Evolutionary conservation across 495 filamentous ascomycete species (phyloP).

Genomic region (Bryoglossum gracile): DNA sequence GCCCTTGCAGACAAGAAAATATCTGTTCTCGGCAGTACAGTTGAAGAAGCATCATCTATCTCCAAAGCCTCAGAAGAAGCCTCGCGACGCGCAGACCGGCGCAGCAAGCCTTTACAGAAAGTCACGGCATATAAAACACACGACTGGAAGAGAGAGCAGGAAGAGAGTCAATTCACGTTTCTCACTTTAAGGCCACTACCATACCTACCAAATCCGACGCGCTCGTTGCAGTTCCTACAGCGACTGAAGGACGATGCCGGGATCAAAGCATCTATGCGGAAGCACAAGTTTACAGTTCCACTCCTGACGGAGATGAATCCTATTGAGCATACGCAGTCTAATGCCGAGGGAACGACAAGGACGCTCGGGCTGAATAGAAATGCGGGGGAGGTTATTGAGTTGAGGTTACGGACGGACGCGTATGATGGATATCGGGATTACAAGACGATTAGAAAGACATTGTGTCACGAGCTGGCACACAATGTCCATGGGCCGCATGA

Average conservation of each 20-base stretch:
- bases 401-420: slow-evolving; percentile 82
- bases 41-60: slow-evolving; percentile 43
- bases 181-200: slow-evolving; percentile 64
- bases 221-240: slow-evolving; percentile 63
- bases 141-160: slow-evolving; percentile 41
- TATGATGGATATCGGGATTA: slow-evolving; percentile 94
- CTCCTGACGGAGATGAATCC: slow-evolving; percentile 95
- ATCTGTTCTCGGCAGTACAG: slow-evolving; percentile 53
- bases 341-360: slow-evolving; percentile 57
- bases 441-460: slow-evolving; percentile 76
- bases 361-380: slow-evolving; percentile 88
- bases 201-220: slow-evolving; percentile 67
- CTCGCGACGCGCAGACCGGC: slow-evolving; percentile 33
- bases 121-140: slow-evolving; percentile 26
- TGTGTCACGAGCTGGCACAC: slow-evolving; percentile 94
- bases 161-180: slow-evolving; percentile 71
- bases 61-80: slow-evolving; percentile 27
- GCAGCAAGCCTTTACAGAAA: slow-evolving; percentile 32
- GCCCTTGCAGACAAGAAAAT: slow-evolving; percentile 50
- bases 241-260: slow-evolving; percentile 77
- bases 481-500: slow-evolving; percentile 83
- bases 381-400: slow-evolving; percentile 81
- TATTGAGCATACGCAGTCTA: slow-evolving; percentile 59
- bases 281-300: slow-evolving; percentile 78
- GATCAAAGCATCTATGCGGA: slow-evolving; percentile 72